Percentiles rank a stretch among this genome's conserved stretches.
Conservation (phyloP, 2,329 filamentous ascomycete species). For the Pestalotiopsis sp. region DNA sequence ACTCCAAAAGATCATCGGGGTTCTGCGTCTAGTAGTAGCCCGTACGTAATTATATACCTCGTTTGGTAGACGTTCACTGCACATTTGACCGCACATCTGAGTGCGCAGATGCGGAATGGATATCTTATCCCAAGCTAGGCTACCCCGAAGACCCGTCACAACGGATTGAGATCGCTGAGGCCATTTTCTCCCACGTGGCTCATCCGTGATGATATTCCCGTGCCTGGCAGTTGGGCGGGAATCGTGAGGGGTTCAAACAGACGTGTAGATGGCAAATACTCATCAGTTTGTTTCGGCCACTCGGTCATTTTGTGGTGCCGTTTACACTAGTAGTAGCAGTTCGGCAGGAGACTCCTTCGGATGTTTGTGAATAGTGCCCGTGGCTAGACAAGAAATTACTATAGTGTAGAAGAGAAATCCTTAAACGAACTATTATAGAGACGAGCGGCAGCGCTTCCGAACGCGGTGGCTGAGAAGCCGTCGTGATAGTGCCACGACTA, state of each 20-base stretch:
- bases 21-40: background rate
- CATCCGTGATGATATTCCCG: background rate
- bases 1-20: background rate
- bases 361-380: no score
- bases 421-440: background rate
- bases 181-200: background rate
- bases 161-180: background rate
- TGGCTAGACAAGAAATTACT: no score
- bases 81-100: background rate
- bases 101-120: background rate
- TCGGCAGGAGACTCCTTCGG: no score
- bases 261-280: background rate
- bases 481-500: background rate
- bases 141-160: background rate
- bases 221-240: background rate
- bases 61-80: background rate
- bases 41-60: background rate
- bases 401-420: background rate
- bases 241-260: background rate
- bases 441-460: background rate
- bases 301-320: no score
- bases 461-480: background rate
- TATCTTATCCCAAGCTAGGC: background rate
- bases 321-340: no score
- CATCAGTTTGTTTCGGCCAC: no score